Base-by-base conservation (phyloP, 1,139 yeast genomes). In the Pneumocystis jirovecii region DNA sequence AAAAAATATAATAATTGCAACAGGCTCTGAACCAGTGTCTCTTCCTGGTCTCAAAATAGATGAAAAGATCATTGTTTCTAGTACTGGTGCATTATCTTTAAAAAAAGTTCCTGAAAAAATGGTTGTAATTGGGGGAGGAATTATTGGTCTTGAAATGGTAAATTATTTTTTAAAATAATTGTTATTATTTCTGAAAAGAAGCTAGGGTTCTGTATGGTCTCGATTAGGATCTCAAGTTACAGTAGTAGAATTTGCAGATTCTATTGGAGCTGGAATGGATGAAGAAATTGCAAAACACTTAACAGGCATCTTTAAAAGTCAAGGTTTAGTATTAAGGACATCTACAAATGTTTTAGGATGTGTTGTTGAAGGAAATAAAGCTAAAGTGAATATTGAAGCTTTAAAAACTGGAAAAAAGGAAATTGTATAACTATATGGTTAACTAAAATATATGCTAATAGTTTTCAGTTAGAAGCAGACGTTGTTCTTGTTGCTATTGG, bases 81-180 rank as follows among this genome's bases (percentile, higher is more conserved):
- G 97, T 40, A 95, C 99, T 64, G 99, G 99, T 73, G 89, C 90
- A 67, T 80, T 95, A 67, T 79, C 86, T 61, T 82, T 95, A 73
- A 83, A 83, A 77, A 96, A 91, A 78, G 83, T 90, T 69, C 97
- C 99, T 77, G 89, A 95, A 82, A 85, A 83, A 76, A 74, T 95
- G 74, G 86, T 95, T 72, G 85, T 95, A 78, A 93, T 95, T 73
- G 99, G 99, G 77, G 99, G 97, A 79, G 98, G 99, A 82, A 93
- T 95, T 79, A 95, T 95, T 76, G 99, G 99, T 75, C 84, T 95
- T 72, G 99, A 95, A 81, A 93, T 95, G 97, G 61, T 60, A 60
- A 12, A 50, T 50, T 0, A 6, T 50, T 50, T 2, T 25, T 10
- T 25, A 25, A 21, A 31, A 60, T 60, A 10, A 10, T 60, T 12